These are phyloP conservation scores for Westerdykella sp. DNA, from an alignment of 2,329 filamentous ascomycete genomes.

Conservation along the genomic window DNA sequence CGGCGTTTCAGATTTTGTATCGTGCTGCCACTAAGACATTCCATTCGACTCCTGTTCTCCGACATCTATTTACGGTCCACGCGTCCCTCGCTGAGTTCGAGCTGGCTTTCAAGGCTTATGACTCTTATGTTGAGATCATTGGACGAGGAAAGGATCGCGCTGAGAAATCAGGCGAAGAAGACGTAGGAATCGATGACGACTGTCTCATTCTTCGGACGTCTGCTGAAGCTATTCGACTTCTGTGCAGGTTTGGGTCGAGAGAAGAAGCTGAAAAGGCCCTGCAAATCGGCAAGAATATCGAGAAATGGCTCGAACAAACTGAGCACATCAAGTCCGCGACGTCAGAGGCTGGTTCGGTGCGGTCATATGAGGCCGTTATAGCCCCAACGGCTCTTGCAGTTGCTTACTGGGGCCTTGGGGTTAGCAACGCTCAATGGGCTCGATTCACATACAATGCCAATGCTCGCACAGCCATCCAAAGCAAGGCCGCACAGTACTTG, in stretches of 20 bases:
- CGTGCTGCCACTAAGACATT: constrained; percentile 88
- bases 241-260: constrained; percentile 74
- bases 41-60: constrained; percentile 83
- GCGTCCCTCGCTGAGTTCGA: constrained; percentile 85
- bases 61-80: constrained; percentile 83
- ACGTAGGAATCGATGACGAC: constrained; percentile 71
- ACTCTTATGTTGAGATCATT: constrained; percentile 86
- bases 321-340: constrained; percentile 19
- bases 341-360: constrained; percentile 21
- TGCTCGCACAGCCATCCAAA: constrained; percentile 64
- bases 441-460: constrained; percentile 70
- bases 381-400: constrained; percentile 54
- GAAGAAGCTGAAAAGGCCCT: constrained; percentile 74
- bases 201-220: constrained; percentile 70
- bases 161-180: constrained; percentile 63
- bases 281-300: constrained; percentile 62
- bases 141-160: constrained; percentile 77
- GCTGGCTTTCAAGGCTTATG: constrained; percentile 80
- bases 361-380: constrained; percentile 40
- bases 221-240: constrained; percentile 68
- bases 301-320: constrained; percentile 64
- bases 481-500: constrained; percentile 69
- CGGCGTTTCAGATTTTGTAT: constrained; percentile 63
- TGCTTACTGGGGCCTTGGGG: constrained; percentile 77
- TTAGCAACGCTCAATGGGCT: constrained; percentile 83